Percentiles rank a stretch among this genome's conserved stretches.
phyloP scores from a whole-genome alignment of 345 rosid genomes.

The Eutrema yunnanense region DNA sequence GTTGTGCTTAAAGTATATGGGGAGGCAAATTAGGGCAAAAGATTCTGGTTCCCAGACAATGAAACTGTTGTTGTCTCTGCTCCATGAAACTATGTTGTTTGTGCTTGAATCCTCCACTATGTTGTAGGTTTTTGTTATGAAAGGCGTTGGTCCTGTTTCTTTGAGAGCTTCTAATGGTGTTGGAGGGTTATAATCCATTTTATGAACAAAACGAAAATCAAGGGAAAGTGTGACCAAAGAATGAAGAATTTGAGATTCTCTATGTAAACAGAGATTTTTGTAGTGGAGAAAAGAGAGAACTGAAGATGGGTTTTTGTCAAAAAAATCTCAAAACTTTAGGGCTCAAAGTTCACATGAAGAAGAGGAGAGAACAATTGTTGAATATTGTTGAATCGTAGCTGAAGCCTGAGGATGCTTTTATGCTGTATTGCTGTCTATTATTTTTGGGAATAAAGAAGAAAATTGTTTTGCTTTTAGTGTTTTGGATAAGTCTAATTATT shows the following conservation, averaged over 20 bases:
- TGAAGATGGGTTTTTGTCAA: neutral
- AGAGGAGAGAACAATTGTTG: neutral
- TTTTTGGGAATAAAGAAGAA: neutral
- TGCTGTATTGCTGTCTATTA: neutral
- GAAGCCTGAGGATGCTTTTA: constrained; percentile 1
- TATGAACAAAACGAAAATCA: neutral
- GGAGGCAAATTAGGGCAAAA: constrained; percentile 40
- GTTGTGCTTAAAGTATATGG: constrained; percentile 59
- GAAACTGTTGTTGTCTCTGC: constrained; percentile 54
- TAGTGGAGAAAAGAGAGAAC: neutral
- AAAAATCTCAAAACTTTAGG: neutral
- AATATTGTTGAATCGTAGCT: neutral
- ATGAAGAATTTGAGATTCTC: neutral
- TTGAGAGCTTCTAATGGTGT: constrained; percentile 45
- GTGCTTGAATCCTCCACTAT: constrained; percentile 53
- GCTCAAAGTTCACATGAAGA: neutral
- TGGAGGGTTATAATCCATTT: constrained; percentile 24
- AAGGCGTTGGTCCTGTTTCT: constrained; percentile 51
- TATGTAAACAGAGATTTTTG: too few relatives aligned
- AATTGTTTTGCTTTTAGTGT: neutral
- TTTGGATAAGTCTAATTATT: constrained; percentile 6
- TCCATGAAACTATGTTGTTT: constrained; percentile 62
- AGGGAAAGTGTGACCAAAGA: neutral
- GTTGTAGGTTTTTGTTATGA: constrained; percentile 56
- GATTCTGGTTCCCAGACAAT: constrained; percentile 59